Conservation (phyloP, 768 basidiomycete genomes). For the Strobilomyces confusus region DNA sequence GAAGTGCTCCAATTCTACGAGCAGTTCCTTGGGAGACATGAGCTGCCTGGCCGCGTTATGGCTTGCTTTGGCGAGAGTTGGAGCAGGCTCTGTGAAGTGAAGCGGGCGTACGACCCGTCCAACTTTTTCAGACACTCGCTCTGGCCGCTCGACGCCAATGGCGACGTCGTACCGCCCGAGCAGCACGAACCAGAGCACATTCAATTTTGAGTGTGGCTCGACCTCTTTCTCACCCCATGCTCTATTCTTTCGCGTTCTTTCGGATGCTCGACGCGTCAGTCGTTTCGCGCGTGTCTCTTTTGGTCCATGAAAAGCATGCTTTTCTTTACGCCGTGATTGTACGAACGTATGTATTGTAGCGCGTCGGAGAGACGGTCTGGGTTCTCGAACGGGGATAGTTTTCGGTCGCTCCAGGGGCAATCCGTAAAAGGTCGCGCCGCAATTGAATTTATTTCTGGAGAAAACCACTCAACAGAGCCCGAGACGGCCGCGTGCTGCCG, state of each 20-base stretch:
- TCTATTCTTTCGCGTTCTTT: neutral
- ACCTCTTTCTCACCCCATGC: neutral
- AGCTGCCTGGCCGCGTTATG: slow-evolving; percentile 57
- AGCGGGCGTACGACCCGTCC: slow-evolving; percentile 70
- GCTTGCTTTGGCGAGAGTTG: slow-evolving; percentile 75
- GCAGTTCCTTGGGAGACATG: slow-evolving; percentile 75
- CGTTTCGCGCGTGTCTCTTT: neutral
- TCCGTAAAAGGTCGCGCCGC: neutral
- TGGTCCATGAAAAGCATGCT: neutral
- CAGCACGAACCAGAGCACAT: slow-evolving; percentile 55
- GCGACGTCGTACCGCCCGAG: slow-evolving; percentile 50
- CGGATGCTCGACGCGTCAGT: neutral
- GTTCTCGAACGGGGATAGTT: too few relatives aligned
- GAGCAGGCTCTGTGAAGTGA: slow-evolving; percentile 64
- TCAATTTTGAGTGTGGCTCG: slow-evolving; percentile 9
- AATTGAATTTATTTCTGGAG: neutral
- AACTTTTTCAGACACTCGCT: slow-evolving; percentile 74
- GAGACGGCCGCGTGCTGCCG: too few relatives aligned
- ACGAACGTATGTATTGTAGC: neutral
- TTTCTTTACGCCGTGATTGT: neutral
- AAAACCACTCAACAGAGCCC: too few relatives aligned
- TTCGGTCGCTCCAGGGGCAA: too few relatives aligned
- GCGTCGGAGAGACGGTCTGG: neutral
- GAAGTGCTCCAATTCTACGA: slow-evolving; percentile 18
- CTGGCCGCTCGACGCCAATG: slow-evolving; percentile 69